Conservation (phyloP, 2,329 filamentous ascomycete species). For the Mycosphaerella arachidis region DNA sequence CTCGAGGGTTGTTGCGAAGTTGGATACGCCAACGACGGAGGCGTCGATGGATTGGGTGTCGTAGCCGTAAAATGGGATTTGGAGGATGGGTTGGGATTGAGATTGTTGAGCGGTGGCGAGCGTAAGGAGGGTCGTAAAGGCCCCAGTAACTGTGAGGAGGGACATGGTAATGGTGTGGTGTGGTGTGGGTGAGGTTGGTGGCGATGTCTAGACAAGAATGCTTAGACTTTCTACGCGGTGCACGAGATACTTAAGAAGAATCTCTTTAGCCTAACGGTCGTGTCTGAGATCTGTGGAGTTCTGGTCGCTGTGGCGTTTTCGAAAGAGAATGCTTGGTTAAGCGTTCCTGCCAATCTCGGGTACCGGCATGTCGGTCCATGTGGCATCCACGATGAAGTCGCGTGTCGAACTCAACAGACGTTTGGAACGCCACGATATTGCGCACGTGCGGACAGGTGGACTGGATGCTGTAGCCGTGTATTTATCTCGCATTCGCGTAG, state of each 20-base stretch:
- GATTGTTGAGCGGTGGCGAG: constrained; percentile 2
- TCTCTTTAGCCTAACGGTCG: not conserved
- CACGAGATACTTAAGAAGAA: not conserved
- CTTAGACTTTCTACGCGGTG: not conserved
- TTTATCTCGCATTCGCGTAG: no score
- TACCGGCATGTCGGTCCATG: not conserved
- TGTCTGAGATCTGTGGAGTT: not conserved
- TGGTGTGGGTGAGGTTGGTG: not conserved
- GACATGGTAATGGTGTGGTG: not conserved
- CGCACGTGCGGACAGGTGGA: no score
- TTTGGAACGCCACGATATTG: no score
- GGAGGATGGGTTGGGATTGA: constrained; percentile 1
- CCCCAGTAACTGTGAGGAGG: not conserved
- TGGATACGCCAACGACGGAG: constrained; percentile 14
- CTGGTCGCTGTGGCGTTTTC: constrained; percentile 1
- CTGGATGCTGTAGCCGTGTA: no score
- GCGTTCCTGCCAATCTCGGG: not conserved
- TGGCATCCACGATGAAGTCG: not conserved
- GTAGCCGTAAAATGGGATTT: constrained; percentile 23
- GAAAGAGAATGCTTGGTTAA: not conserved
- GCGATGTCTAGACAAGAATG: not conserved
- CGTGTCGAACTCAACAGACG: no score
- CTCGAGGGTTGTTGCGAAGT: constrained; percentile 13
- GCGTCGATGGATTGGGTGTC: constrained; percentile 18
- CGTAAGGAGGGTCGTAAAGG: not conserved